phyloP scores from a whole-genome alignment of 2,329 filamentous ascomycete species.

The Helminthosporium solani region DNA sequence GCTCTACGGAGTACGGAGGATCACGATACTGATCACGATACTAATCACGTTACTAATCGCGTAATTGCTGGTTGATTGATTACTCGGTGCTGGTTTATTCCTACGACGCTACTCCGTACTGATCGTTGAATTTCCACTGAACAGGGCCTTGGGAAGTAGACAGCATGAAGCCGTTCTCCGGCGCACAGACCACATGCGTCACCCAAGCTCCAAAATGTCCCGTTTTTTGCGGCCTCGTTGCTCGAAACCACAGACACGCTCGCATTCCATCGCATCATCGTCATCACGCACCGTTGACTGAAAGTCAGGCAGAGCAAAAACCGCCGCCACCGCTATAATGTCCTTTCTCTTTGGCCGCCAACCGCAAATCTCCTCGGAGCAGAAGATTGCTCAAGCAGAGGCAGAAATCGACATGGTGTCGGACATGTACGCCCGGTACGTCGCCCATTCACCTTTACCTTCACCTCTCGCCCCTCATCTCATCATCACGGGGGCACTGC shows the following conservation, averaged over 20 bases:
- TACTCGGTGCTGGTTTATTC: too few relatives aligned
- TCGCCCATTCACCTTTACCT: background rate
- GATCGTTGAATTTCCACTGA: too few relatives aligned
- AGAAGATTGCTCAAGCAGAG: constrained; percentile 96
- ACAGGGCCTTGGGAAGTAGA: too few relatives aligned
- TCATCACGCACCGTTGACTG: too few relatives aligned
- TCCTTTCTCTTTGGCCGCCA: constrained; percentile 56
- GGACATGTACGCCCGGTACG: constrained; percentile 96
- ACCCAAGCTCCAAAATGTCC: constrained; percentile 11
- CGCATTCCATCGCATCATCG: background rate
- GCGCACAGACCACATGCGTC: background rate
- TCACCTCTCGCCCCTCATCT: background rate
- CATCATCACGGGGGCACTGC: background rate
- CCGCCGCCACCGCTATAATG: constrained; percentile 21
- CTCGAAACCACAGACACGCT: background rate
- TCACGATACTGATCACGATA: too few relatives aligned
- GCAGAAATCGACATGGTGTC: constrained; percentile 96
- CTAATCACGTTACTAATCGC: too few relatives aligned
- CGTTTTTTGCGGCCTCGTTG: too few relatives aligned
- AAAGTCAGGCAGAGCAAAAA: background rate
- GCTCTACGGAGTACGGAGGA: too few relatives aligned
- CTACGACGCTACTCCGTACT: too few relatives aligned
- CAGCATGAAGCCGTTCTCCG: too few relatives aligned
- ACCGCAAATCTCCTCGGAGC: constrained; percentile 86
- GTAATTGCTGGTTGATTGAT: too few relatives aligned